Percentiles rank a stretch among this genome's conserved stretches.
Conservation (phyloP, 441 rosid genomes). For the Cnidoscolus chayamansa region DNA sequence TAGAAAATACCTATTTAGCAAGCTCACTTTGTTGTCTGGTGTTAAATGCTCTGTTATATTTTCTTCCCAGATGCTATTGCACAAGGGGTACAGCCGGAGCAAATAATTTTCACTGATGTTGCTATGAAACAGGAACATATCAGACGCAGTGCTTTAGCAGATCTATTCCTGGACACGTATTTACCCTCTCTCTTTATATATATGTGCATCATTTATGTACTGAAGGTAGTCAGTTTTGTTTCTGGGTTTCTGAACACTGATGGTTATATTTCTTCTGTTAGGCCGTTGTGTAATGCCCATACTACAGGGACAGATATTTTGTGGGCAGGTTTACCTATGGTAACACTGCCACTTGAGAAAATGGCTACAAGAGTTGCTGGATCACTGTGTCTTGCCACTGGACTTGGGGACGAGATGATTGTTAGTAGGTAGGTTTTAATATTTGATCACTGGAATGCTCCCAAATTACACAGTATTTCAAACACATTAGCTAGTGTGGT, state of each 20-base stretch:
- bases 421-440: slow-evolving; percentile 57
- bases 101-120: slow-evolving; percentile 95
- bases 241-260: not conserved
- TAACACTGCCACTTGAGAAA: slow-evolving; percentile 94
- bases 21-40: slow-evolving; percentile 1
- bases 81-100: slow-evolving; percentile 87
- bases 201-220: no score
- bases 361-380: slow-evolving; percentile 99
- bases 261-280: slow-evolving; percentile 22
- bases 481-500: no score
- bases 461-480: no score
- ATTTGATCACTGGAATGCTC: not conserved
- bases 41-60: not conserved
- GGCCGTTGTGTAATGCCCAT: slow-evolving; percentile 98
- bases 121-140: slow-evolving; percentile 98
- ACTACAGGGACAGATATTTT: slow-evolving; percentile 96
- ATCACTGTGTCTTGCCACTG: slow-evolving; percentile 93
- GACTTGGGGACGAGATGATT: slow-evolving; percentile 97
- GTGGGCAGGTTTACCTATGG: slow-evolving; percentile 99
- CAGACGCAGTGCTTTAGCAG: slow-evolving; percentile 92
- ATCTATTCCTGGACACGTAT: slow-evolving; percentile 95
- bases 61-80: slow-evolving; percentile 68
- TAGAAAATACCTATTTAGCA: no score
- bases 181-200: not conserved
- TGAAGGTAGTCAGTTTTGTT: slow-evolving; percentile 2